These are phyloP conservation scores for Colletotrichum sojae DNA, from an alignment of 2,329 filamentous ascomycete genomes.

Conservation along the genomic window DNA sequence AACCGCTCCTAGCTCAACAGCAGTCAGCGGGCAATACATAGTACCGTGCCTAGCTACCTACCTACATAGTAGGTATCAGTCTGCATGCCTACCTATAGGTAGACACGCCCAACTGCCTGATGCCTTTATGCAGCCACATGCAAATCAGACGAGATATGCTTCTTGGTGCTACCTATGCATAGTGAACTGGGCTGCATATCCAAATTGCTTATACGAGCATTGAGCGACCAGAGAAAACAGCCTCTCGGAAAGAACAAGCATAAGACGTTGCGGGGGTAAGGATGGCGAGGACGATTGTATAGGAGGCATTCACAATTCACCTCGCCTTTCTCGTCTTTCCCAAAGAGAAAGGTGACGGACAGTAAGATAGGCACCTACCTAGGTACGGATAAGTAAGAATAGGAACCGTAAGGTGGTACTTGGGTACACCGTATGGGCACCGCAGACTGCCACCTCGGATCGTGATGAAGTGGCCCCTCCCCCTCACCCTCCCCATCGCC, in stretches of 20 bases:
- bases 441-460: constrained; percentile 14
- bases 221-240: constrained; percentile 8
- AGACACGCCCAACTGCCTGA: neutral
- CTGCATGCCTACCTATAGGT: neutral
- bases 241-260: constrained; percentile 15
- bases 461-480: neutral
- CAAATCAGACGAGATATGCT: constrained; percentile 21
- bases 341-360: neutral
- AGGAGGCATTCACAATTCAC: neutral
- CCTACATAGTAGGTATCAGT: neutral
- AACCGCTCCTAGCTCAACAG: constrained; percentile 1
- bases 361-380: neutral
- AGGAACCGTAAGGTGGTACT: too few relatives aligned
- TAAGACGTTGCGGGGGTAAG: constrained; percentile 11
- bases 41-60: too few relatives aligned
- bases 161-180: neutral
- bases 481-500: neutral
- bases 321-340: neutral
- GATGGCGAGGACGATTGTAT: too few relatives aligned
- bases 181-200: constrained; percentile 15
- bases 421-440: too few relatives aligned
- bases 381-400: neutral
- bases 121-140: constrained; percentile 29
- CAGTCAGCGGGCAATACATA: neutral
- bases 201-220: constrained; percentile 28